phyloP scores from a whole-genome alignment of 345 rosid species.

The Eucalyptus marginata region DNA sequence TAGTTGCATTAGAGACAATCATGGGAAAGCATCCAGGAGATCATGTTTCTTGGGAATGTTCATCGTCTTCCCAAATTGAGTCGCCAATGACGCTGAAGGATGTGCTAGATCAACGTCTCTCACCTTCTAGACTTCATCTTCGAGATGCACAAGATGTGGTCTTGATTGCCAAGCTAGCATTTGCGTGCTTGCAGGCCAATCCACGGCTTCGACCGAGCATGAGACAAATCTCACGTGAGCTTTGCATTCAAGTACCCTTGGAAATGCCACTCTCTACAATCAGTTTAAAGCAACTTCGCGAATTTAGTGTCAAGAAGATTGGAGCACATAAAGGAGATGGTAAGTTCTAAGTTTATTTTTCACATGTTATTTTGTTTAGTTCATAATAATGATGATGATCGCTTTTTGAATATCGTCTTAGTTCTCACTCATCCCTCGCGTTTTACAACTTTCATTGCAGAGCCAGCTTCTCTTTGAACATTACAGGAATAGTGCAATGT shows the following conservation, averaged over 20 bases:
- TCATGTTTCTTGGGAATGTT: background rate
- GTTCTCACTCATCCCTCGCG: background rate
- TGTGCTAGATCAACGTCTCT: background rate
- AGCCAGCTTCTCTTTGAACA: background rate
- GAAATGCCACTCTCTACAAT: background rate
- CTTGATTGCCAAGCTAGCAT: background rate
- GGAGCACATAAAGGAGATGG: fast-evolving
- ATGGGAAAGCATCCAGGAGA: background rate
- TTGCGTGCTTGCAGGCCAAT: background rate
- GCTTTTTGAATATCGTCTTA: background rate
- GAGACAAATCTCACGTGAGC: background rate
- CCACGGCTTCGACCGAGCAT: background rate
- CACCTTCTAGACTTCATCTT: background rate
- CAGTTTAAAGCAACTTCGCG: background rate
- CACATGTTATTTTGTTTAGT: background rate
- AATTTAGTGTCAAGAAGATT: background rate
- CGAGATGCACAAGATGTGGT: background rate
- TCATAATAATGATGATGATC: background rate
- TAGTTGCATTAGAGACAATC: background rate
- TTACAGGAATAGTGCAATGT: background rate
- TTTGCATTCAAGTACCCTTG: background rate
- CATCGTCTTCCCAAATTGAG: background rate
- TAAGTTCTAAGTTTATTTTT: background rate
- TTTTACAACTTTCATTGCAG: background rate
- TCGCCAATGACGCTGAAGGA: background rate